Evolutionary conservation across 306 rosid species (phyloP).

Genomic region (Pachyrhizus erosus): DNA sequence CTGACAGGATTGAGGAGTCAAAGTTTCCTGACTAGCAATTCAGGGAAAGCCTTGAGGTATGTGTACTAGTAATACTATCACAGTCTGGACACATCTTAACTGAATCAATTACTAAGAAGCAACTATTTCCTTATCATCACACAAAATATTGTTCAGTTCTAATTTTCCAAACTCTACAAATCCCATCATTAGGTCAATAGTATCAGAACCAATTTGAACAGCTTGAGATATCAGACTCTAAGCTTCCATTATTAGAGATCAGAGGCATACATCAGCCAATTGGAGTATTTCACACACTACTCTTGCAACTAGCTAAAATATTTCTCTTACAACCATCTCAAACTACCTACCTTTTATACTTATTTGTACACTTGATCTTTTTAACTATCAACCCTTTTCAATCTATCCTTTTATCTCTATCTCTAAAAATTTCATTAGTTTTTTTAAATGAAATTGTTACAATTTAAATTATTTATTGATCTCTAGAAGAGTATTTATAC

Average conservation of each 20-base stretch:
- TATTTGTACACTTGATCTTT: too few relatives aligned
- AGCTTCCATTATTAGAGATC: background rate
- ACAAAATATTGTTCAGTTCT: conserved; percentile 10
- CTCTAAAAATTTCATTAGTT: background rate
- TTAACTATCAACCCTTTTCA: too few relatives aligned
- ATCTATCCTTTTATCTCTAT: too few relatives aligned
- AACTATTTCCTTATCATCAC: conserved; percentile 10
- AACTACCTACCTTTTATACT: too few relatives aligned
- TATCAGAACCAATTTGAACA: conserved; percentile 24
- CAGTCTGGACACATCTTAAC: conserved; percentile 13
- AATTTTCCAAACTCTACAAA: conserved; percentile 20
- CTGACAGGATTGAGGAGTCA: conserved; percentile 12
- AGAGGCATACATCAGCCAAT: conserved; percentile 6
- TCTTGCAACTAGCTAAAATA: too few relatives aligned
- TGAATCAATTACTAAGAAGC: conserved; percentile 30
- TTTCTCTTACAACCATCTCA: too few relatives aligned
- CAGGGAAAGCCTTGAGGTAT: background rate
- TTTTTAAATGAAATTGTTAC: too few relatives aligned
- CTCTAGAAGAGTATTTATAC: background rate
- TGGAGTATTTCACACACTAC: background rate
- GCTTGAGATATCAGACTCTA: background rate
- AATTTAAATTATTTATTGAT: background rate
- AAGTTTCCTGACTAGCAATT: conserved; percentile 10
- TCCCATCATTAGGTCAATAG: conserved; percentile 25
- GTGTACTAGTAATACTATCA: conserved; percentile 14